Evolutionary conservation across 495 filamentous ascomycete species (phyloP).

Genomic region (Bryoglossum gracile): DNA sequence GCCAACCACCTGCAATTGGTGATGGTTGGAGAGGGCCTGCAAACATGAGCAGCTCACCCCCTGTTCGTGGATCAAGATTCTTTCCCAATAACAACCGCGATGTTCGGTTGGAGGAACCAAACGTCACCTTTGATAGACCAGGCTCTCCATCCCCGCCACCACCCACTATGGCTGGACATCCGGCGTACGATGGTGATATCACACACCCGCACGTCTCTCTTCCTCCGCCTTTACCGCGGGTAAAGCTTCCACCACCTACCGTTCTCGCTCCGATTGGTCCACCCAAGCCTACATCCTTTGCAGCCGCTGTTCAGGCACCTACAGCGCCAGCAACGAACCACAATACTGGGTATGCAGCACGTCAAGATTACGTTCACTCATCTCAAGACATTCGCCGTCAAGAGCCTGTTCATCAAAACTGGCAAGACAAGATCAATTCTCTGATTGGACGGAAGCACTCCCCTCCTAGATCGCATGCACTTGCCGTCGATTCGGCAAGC

Average conservation of each 20-base stretch:
- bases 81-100: constrained; percentile 53
- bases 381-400: constrained; percentile 21
- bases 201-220: constrained; percentile 61
- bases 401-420: constrained; percentile 30
- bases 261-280: constrained; percentile 31
- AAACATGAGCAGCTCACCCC: constrained; percentile 14
- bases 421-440: constrained; percentile 70
- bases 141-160: constrained; percentile 61
- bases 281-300: constrained; percentile 44
- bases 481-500: constrained; percentile 50
- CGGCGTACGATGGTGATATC: constrained; percentile 60
- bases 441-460: constrained; percentile 58
- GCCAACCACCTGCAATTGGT: constrained; percentile 42
- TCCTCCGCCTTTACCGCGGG: constrained; percentile 59
- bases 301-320: constrained; percentile 45
- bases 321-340: constrained; percentile 20
- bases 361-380: constrained; percentile 12
- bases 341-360: constrained; percentile 12
- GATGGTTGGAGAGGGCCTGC: constrained; percentile 49
- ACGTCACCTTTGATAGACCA: constrained; percentile 16
- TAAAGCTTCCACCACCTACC: constrained; percentile 58
- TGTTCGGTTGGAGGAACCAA: constrained; percentile 27
- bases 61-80: constrained; percentile 53
- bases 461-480: constrained; percentile 43
- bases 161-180: constrained; percentile 62